Base-by-base conservation (phyloP, 2,329 filamentous ascomycete genomes). In the Diaporthe longicolla region DNA sequence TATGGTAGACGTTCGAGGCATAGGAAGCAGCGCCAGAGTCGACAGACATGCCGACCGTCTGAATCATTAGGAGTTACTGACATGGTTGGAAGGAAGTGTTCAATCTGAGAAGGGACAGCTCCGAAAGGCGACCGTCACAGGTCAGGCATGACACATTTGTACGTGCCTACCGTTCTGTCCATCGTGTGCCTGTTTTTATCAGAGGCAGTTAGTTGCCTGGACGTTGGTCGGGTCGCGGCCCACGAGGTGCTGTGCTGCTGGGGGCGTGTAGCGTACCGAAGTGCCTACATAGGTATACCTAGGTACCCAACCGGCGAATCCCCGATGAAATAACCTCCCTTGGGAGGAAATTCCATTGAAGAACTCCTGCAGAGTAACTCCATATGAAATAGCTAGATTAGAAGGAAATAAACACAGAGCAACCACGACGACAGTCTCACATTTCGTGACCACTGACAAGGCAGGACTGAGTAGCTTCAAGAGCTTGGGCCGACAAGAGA, bases 1-100 rank as follows among this genome's bases (percentile, higher is more conserved):
- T 48, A 65, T 24, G 43, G 59, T 24, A 65, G 43, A 50, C 43
- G 59, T 21, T 65, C 43, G 43, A 65, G 59, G 59, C 59, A 65
- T 15, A 65, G 26, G 43, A 65, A 65, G 59, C 59, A 65, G 26
- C 43, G 59, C 59, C 59, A 65, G 43, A 65, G 59, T 65, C 59
- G 43, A 50, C 59, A 50, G 59, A 50, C 43, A 50, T 65, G 43
- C 26, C 11, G 9, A 6, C 26, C 43, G 26, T 50, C 26, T 24
- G 37, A 37, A 54, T 50, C 59, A 50, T 52, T 50, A 26, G 63
- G 4, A 50, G 43, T 37, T 6, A 11, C 35, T 9, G 26, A 17
- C 29, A 50, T 65, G 43, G 29, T 50, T 24, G 43, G 43, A 15
- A 35, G 11, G 43, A 15, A 35, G 11, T 50, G 43, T n/a, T 50